These are phyloP conservation scores for Cryptomeria japonica DNA, from an alignment of 75 land plant species.

Conservation along the genomic window DNA sequence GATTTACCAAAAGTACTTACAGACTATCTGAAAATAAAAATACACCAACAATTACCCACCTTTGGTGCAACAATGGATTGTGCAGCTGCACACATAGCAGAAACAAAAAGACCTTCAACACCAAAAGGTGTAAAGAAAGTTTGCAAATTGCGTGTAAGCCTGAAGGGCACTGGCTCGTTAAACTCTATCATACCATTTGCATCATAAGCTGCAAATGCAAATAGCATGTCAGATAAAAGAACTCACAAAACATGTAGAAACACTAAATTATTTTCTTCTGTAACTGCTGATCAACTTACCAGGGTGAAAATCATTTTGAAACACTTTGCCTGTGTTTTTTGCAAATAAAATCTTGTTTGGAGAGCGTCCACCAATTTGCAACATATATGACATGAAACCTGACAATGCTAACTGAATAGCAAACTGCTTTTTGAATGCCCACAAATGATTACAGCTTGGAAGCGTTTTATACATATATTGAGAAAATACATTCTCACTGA, in stretches of 20 bases:
- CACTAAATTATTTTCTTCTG: not conserved
- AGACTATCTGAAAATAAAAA: not conserved
- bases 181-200: conserved; percentile 97
- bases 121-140: conserved; percentile 95
- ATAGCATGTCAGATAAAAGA: not conserved
- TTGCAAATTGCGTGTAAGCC: conserved; percentile 94
- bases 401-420: conserved; percentile 95
- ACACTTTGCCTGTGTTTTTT: conserved; percentile 97
- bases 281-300: conserved; percentile 28
- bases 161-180: conserved; percentile 94
- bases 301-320: conserved; percentile 98
- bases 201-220: conserved; percentile 78
- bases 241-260: not conserved
- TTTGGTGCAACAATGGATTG: conserved; percentile 94
- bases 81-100: conserved; percentile 98
- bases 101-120: conserved; percentile 98
- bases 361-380: conserved; percentile 97
- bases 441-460: conserved; percentile 91
- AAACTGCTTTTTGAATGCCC: conserved; percentile 99
- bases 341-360: conserved; percentile 99
- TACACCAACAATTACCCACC: conserved; percentile 49
- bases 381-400: conserved; percentile 98
- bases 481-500: conserved; percentile 90
- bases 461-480: conserved; percentile 99
- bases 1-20: not conserved